Conservation (phyloP, 2,329 filamentous ascomycete genomes). For the Ilyonectria destructans region DNA sequence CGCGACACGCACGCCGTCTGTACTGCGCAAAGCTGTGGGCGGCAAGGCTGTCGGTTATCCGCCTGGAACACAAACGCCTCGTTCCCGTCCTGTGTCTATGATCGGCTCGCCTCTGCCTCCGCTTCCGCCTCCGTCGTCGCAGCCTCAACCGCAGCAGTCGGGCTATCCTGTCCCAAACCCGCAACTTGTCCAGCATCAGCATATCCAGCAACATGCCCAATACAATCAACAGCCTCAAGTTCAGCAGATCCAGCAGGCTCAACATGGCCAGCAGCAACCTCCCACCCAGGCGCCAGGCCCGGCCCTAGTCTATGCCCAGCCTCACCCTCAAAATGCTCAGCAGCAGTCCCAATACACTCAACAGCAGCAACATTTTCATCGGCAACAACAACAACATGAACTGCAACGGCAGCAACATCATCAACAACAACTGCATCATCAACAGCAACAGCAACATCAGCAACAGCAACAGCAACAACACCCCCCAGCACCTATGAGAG, state of each 20-base stretch:
- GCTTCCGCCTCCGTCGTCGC: slow-evolving; percentile 11
- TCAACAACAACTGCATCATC: background rate
- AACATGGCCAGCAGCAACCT: background rate
- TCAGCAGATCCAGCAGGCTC: slow-evolving; percentile 15
- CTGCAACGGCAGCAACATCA: slow-evolving; percentile 9
- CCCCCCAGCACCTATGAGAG: slow-evolving; percentile 4
- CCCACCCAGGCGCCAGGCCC: too few species aligned
- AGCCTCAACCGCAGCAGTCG: slow-evolving; percentile 7
- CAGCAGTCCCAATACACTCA: slow-evolving; percentile 13
- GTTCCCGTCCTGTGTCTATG: background rate
- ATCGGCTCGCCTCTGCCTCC: background rate
- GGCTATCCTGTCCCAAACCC: background rate
- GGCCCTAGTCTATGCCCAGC: background rate
- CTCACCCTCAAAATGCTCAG: background rate
- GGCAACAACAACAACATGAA: background rate
- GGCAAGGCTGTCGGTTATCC: slow-evolving; percentile 11
- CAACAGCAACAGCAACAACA: slow-evolving; percentile 1
- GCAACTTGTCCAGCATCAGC: background rate
- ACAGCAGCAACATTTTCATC: slow-evolving; percentile 9
- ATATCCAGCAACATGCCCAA: slow-evolving; percentile 10
- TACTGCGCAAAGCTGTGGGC: slow-evolving; percentile 7
- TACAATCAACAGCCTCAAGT: slow-evolving; percentile 5
- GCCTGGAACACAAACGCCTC: background rate
- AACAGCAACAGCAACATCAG: slow-evolving; percentile 13
- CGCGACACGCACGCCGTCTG: slow-evolving; percentile 21